Percentiles rank a stretch among this genome's conserved stretches.
Conservation (phyloP, 2,329 filamentous ascomycete genomes). For the Cytospora schulzeri region DNA sequence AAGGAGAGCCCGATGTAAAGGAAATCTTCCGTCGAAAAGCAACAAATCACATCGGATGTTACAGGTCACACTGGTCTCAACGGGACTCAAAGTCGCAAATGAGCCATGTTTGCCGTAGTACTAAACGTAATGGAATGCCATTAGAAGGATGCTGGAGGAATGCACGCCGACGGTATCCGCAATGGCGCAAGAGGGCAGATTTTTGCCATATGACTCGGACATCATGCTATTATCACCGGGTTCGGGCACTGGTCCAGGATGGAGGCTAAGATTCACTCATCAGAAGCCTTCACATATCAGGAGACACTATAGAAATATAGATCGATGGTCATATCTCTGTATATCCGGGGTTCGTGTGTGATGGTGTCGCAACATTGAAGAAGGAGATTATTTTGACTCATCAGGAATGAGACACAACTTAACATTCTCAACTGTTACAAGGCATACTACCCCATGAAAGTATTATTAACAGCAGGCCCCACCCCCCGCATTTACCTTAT, state of each 20-base stretch:
- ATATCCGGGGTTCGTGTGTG: too few relatives aligned
- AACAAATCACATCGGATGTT: background rate
- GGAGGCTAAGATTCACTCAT: too few relatives aligned
- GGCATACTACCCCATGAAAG: too few relatives aligned
- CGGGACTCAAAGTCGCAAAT: background rate
- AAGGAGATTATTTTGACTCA: too few relatives aligned
- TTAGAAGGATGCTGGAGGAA: background rate
- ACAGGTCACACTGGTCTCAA: background rate
- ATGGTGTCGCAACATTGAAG: too few relatives aligned
- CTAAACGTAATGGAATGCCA: conserved; percentile 22
- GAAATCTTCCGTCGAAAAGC: background rate
- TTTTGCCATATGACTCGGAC: background rate
- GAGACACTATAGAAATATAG: too few relatives aligned
- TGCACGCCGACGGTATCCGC: conserved; percentile 21
- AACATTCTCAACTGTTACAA: too few relatives aligned
- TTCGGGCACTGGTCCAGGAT: background rate
- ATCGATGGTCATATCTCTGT: too few relatives aligned
- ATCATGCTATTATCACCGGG: background rate
- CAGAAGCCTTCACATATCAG: too few relatives aligned
- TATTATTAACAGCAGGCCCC: too few relatives aligned
- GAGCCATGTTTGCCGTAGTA: background rate
- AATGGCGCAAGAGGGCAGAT: conserved; percentile 24
- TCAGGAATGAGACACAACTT: too few relatives aligned
- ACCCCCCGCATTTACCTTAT: too few relatives aligned
- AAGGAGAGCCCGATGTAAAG: background rate